These are phyloP conservation scores for Ophiocordyceps polyrhachis-furcata DNA, from an alignment of 2,329 filamentous ascomycete species.

Conservation along the genomic window DNA sequence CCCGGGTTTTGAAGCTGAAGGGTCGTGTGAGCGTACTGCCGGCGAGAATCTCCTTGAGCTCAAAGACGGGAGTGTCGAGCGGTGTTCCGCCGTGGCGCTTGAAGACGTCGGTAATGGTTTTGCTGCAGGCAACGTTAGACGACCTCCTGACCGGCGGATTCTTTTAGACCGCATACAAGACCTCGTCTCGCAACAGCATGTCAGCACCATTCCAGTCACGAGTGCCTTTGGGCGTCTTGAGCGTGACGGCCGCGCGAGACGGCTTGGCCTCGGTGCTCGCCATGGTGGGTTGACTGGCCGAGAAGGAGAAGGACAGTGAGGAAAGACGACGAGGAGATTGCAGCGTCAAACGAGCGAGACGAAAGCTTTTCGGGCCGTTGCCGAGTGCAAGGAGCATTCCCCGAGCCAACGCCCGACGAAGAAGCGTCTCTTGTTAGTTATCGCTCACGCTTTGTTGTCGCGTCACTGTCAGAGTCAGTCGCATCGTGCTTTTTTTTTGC, in stretches of 20 bases:
- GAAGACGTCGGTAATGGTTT: conserved; percentile 58
- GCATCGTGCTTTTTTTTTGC: background rate
- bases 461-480: background rate
- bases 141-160: background rate
- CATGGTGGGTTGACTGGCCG: conserved; percentile 8
- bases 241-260: conserved; percentile 30
- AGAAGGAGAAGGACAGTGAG: background rate
- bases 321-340: background rate
- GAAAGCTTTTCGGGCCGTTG: conserved; percentile 1
- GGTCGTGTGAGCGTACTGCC: conserved; percentile 27
- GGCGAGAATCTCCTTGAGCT: conserved; percentile 68
- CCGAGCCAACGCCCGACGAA: background rate
- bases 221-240: conserved; percentile 84
- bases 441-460: background rate
- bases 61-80: conserved; percentile 70
- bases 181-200: conserved; percentile 64
- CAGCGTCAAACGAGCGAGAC: background rate
- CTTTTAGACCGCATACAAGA: conserved; percentile 31
- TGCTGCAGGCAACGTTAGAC: conserved; percentile 8
- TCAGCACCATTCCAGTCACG: conserved; percentile 70
- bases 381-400: conserved; percentile 6
- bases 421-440: background rate
- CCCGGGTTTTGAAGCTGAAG: background rate
- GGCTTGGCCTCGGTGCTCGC: conserved; percentile 15
- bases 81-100: conserved; percentile 66